Percentiles rank a stretch among this genome's conserved stretches.
Conservation (phyloP, 495 filamentous ascomycete genomes). For the Neurospora africana region DNA sequence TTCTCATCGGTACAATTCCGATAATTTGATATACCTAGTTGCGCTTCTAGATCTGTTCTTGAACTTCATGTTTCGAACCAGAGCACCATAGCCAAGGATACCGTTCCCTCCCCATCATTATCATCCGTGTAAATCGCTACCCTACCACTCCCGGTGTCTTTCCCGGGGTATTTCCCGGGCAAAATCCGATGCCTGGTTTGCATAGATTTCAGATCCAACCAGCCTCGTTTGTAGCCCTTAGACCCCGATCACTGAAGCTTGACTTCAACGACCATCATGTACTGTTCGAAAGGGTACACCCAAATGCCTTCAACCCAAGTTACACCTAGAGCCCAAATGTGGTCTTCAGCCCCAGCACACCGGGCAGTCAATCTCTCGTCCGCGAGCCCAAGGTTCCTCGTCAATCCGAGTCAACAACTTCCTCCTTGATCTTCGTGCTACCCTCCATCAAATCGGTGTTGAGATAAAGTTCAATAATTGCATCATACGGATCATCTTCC, state of each 20-base stretch:
- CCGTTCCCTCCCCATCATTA: no score
- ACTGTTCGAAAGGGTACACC: not conserved
- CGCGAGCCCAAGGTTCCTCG: not conserved
- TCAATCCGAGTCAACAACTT: not conserved
- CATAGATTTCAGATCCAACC: not conserved
- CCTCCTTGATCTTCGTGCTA: not conserved
- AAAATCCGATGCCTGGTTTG: no score
- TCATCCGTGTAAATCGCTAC: not conserved
- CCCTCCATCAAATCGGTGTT: not conserved
- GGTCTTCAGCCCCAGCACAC: not conserved
- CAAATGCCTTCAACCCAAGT: not conserved
- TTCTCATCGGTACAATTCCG: not conserved
- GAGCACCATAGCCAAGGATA: no score
- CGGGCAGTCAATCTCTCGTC: not conserved
- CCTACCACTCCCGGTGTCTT: no score
- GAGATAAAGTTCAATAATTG: not conserved
- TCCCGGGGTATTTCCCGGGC: no score
- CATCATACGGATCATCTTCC: not conserved
- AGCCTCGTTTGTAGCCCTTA: not conserved
- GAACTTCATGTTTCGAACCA: no score
- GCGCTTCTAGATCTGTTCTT: not conserved
- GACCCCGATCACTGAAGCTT: not conserved
- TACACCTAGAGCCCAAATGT: no score
- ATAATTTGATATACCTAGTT: not conserved
- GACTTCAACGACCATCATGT: not conserved